Percentiles rank a stretch among this genome's conserved stretches.
These are phyloP conservation scores for Colletotrichum echinochloae DNA, from an alignment of 2,329 filamentous ascomycete species.

Conservation along the genomic window DNA sequence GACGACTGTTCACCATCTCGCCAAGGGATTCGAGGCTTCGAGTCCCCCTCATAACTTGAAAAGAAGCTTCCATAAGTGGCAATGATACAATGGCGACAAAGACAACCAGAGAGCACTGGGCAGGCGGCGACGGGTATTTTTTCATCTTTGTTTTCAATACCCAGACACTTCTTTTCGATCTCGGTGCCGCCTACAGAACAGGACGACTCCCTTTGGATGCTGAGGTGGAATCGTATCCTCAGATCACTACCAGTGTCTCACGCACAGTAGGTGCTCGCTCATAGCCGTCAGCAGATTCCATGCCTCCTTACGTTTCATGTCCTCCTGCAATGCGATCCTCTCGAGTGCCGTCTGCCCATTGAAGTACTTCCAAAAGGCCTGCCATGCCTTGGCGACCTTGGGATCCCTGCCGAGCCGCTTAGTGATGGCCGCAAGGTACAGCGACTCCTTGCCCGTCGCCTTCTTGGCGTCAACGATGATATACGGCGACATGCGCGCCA, in stretches of 20 bases:
- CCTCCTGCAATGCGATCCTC: conserved; percentile 85
- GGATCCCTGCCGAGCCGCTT: conserved; percentile 64
- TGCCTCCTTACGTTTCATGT: conserved; percentile 85
- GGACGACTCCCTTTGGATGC: not conserved
- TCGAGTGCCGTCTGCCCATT: conserved; percentile 89
- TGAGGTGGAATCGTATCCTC: not conserved
- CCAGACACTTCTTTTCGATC: not conserved
- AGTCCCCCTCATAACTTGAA: not conserved
- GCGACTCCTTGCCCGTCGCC: conserved; percentile 80
- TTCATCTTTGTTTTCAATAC: not conserved
- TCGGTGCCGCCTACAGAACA: no score
- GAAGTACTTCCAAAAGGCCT: conserved; percentile 83
- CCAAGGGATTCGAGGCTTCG: not conserved
- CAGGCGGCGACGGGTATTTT: not conserved
- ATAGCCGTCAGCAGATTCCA: conserved; percentile 75
- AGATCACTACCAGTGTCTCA: conserved; percentile 74
- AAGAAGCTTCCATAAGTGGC: not conserved
- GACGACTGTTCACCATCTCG: not conserved
- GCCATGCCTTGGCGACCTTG: conserved; percentile 76
- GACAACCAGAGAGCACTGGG: not conserved
- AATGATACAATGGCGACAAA: not conserved
- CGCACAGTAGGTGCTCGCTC: conserved; percentile 75
- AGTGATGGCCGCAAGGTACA: conserved; percentile 74
- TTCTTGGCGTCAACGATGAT: conserved; percentile 83
- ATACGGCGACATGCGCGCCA: conserved; percentile 70